Percentiles rank a stretch among this genome's conserved stretches.
Evolutionary conservation across 768 basidiomycete genomes (phyloP).

Genomic region (Rhodotorula graminis): DNA sequence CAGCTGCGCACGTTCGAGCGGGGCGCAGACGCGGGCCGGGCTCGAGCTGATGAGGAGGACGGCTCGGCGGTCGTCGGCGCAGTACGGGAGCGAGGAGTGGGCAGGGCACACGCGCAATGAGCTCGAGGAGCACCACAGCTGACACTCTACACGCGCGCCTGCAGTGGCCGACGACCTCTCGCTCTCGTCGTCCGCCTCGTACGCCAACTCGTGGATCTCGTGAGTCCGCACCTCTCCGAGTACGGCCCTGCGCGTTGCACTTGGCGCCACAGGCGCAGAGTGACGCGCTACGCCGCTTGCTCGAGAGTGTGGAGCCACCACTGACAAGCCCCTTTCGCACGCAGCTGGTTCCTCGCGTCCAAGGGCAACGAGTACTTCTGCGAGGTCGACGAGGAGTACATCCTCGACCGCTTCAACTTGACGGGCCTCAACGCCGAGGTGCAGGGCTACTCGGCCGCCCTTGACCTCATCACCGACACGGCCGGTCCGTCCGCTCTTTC

Average conservation of each 20-base stretch:
- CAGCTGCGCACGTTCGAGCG: too few relatives aligned
- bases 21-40: too few relatives aligned
- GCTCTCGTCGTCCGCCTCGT: constrained; percentile 13
- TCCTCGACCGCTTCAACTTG: constrained; percentile 94
- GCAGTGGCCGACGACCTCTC: constrained; percentile 12
- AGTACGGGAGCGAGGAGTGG: too few relatives aligned
- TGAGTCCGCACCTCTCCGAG: background rate
- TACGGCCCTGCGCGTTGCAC: background rate
- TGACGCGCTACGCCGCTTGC: background rate
- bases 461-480: constrained; percentile 94
- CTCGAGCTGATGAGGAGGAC: too few relatives aligned
- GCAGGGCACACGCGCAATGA: too few relatives aligned
- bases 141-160: background rate
- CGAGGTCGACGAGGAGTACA: constrained; percentile 98
- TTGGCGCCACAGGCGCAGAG: too few relatives aligned
- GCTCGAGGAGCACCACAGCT: too few relatives aligned
- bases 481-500: constrained; percentile 59
- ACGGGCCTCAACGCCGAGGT: constrained; percentile 96
- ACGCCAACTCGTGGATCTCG: constrained; percentile 29
- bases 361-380: constrained; percentile 94
- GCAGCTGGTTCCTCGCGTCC: constrained; percentile 38
- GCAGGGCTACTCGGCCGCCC: constrained; percentile 83
- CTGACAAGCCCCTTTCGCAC: too few relatives aligned
- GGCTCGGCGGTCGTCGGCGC: too few relatives aligned
- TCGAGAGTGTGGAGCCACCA: too few relatives aligned